These are phyloP conservation scores for Zelopaecilomyces penicillatus DNA, from an alignment of 2,329 filamentous ascomycete genomes.

Conservation along the genomic window DNA sequence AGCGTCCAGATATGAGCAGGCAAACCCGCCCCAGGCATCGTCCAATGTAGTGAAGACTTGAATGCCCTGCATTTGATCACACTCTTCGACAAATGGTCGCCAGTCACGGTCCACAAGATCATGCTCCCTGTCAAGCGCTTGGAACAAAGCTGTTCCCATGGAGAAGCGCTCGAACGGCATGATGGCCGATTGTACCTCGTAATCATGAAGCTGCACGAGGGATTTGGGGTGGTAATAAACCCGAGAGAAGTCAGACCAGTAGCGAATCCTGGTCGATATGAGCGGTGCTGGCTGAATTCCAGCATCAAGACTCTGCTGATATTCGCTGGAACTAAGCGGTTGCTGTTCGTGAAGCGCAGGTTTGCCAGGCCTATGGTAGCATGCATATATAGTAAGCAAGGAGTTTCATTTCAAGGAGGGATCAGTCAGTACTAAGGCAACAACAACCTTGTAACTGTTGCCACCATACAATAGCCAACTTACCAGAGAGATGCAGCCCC, in stretches of 20 bases:
- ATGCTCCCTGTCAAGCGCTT: constrained; percentile 64
- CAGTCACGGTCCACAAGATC: constrained; percentile 88
- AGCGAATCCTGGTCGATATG: constrained; percentile 65
- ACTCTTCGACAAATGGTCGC: constrained; percentile 82
- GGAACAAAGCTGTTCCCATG: constrained; percentile 70
- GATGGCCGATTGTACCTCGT: constrained; percentile 69
- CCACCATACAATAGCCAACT: constrained; percentile 5
- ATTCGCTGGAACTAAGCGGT: constrained; percentile 61
- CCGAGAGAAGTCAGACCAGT: constrained; percentile 93
- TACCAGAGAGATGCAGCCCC: constrained; percentile 25
- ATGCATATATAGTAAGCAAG: not conserved
- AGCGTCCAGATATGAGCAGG: constrained; percentile 63
- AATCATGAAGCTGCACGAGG: constrained; percentile 79
- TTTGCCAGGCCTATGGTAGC: constrained; percentile 48
- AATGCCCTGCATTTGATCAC: constrained; percentile 82
- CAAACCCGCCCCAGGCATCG: constrained; percentile 76
- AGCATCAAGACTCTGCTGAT: constrained; percentile 70
- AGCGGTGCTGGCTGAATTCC: constrained; percentile 60
- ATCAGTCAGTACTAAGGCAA: no score
- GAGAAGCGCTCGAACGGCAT: constrained; percentile 90
- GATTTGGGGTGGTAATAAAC: constrained; percentile 89
- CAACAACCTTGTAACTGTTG: no score
- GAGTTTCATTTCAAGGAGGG: no score
- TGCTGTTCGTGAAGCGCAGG: constrained; percentile 60
- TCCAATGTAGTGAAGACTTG: constrained; percentile 67